Evolutionary conservation across 495 filamentous ascomycete species (phyloP).

Genomic region (Penicillium arizonense): DNA sequence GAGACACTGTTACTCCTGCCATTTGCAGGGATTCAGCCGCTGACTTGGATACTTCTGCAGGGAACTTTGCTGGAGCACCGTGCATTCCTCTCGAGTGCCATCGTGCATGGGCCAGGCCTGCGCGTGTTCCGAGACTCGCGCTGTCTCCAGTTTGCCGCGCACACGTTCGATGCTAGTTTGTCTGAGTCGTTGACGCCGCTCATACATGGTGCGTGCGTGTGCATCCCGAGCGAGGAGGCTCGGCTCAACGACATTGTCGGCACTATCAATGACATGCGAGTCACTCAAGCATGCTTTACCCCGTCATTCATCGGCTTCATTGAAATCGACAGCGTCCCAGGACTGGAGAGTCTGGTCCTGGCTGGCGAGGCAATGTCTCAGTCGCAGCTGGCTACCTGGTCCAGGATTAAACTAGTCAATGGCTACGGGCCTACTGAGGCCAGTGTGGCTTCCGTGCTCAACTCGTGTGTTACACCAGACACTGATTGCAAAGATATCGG

Average conservation of each 20-base stretch:
- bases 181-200: constrained; percentile 41
- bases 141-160: constrained; percentile 51
- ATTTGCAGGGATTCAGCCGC: not conserved
- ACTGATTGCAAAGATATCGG: constrained; percentile 48
- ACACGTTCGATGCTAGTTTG: constrained; percentile 53
- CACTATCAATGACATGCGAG: constrained; percentile 44
- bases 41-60: constrained; percentile 17
- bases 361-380: constrained; percentile 57
- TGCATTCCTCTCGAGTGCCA: constrained; percentile 40
- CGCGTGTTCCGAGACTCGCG: constrained; percentile 28
- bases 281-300: constrained; percentile 47
- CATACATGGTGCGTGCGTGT: constrained; percentile 45
- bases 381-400: constrained; percentile 53
- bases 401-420: constrained; percentile 52
- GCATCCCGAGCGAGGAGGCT: constrained; percentile 50
- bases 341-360: constrained; percentile 43
- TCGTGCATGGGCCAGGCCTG: constrained; percentile 43
- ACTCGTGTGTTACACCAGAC: constrained; percentile 30
- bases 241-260: constrained; percentile 47
- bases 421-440: constrained; percentile 58
- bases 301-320: constrained; percentile 53
- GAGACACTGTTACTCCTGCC: not conserved
- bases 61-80: constrained; percentile 49
- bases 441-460: constrained; percentile 39
- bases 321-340: constrained; percentile 43